Evolutionary conservation across 345 rosid species (phyloP), one percentile per base, ranked within the genome.

Genomic region (Bruguiera parviflora): DNA sequence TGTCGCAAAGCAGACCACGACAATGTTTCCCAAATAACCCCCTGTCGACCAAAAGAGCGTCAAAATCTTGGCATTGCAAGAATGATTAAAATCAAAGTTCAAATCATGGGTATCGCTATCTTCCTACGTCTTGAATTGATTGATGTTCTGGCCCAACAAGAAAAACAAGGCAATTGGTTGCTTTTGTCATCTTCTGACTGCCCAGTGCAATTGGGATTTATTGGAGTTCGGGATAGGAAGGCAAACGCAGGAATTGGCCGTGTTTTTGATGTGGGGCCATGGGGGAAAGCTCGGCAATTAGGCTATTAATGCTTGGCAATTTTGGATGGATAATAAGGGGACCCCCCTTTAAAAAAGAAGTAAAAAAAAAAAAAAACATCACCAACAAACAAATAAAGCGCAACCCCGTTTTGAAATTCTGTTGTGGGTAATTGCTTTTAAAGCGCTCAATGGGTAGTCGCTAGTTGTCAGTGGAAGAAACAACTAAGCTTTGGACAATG

Each of bases 401-500:
- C 64, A 62, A 8, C 47, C 56, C 58, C 57, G 35, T 6, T 5
- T 27, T 16, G 21, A 29, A 22, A 4, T 3, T 0, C 35, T 16
- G 56, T 28, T 71, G 71, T 62, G 60, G 64, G 70, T 64, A 35
- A 35, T 66, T 67, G 71, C 61, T 53, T 77, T 73, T 9, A 15
- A 60, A 25, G 56, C 2, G 61, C 59, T 57, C 18, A 73, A 71
- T 56, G 72, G 75, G 15, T 53, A 65, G 15, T 39, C 49, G 6
- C 19, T 59, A 10, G 35, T 35, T 2, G 28, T 61, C 61, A 72
- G 75, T 64, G 80, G 78, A 60, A 76, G 75, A 46, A 77, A 86
- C 78, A 84, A 82, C 76, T 66, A 74, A 61, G 80, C 72, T 52
- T 35, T 13, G 67, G 79, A 76, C 22, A 74, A 52, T 61, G 86